Base-by-base conservation (phyloP, 345 rosid species). In the Salix koriyanagi region DNA sequence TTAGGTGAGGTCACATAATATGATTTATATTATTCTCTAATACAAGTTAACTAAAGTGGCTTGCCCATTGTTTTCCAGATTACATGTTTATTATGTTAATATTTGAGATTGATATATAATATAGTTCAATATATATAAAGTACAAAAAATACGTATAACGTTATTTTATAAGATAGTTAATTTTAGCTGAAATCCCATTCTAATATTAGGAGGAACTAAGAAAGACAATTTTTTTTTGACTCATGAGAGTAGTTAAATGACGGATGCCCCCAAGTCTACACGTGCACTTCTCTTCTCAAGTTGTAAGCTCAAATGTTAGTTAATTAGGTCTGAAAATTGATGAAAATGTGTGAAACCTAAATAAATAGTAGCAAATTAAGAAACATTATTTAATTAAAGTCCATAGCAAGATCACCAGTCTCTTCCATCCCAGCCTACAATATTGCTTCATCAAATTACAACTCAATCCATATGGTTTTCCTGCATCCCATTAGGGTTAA, bases 301-400 rank as follows among this genome's bases (percentile, higher is more conserved):
- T 64, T n/a, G 64, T 12, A 74, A 75, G 65, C 67, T 56, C 42
- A 72, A 69, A 21, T 58, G 68, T 77, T 77, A 76, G 80, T 81
- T 75, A 26, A 83, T 85, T 83, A 75, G 88, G 87, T 86, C 75
- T 71, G 84, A 82, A 79, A 78, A 79, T 65, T 80, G 30, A 84
- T 82, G 81, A 74, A 66, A 77, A 72, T 79, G 73, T 58, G 69
- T 58, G 69, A 76, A 70, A 56, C 67, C 67, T 61, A 14, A 36
- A 32, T 18, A 39, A 64, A 71, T n/a, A 28, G 60, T 32, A 34
- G 3, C 58, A 58, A 8, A 56, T 26, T 52, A 74, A 66, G 69
- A 70, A 36, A 36, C 32, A 30, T 32, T 32, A 32, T 32, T 34
- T 5, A 5, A 36, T 36, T 71, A 18, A 36, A 69, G 67, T 58